These are phyloP conservation scores for Cryphonectria nitschkei DNA, from an alignment of 2,329 filamentous ascomycete species.

Conservation along the genomic window DNA sequence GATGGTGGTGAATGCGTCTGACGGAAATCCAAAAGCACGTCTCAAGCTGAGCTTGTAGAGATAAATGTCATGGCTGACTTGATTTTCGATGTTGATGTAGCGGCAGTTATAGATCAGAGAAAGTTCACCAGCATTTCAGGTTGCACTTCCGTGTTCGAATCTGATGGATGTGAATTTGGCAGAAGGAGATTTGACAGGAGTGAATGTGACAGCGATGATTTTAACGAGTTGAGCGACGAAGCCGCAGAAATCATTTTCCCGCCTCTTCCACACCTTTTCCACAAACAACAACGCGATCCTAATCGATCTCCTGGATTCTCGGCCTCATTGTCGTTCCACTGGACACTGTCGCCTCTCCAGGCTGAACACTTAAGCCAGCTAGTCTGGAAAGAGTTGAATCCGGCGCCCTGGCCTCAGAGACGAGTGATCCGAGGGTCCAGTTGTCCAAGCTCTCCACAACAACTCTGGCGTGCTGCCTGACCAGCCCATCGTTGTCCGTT, in stretches of 20 bases:
- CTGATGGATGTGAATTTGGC: not conserved
- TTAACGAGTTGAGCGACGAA: not conserved
- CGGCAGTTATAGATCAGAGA: not conserved
- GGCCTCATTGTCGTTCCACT: slow-evolving; percentile 37
- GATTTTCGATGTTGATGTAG: no score
- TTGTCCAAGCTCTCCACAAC: slow-evolving; percentile 69
- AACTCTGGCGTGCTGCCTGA: slow-evolving; percentile 67
- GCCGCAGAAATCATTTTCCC: not conserved
- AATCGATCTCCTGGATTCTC: slow-evolving; percentile 66
- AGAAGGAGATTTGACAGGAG: not conserved
- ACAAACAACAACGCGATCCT: not conserved
- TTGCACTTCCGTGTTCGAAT: not conserved
- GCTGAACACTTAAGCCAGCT: slow-evolving; percentile 49
- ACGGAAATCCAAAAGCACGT: no score
- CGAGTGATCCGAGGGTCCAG: slow-evolving; percentile 52
- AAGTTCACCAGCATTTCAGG: not conserved
- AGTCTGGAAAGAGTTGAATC: slow-evolving; percentile 38
- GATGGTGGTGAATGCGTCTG: no score
- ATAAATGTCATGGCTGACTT: no score
- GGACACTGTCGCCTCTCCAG: slow-evolving; percentile 29
- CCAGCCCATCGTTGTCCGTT: slow-evolving; percentile 70
- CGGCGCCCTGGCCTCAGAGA: slow-evolving; percentile 27
- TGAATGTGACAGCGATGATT: no score
- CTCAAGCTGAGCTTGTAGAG: no score
- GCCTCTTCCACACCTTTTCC: not conserved